Evolutionary conservation across 2,329 filamentous ascomycete genomes (phyloP), one percentile per base, ranked within the genome.

Genomic region (Colletotrichum sidae): DNA sequence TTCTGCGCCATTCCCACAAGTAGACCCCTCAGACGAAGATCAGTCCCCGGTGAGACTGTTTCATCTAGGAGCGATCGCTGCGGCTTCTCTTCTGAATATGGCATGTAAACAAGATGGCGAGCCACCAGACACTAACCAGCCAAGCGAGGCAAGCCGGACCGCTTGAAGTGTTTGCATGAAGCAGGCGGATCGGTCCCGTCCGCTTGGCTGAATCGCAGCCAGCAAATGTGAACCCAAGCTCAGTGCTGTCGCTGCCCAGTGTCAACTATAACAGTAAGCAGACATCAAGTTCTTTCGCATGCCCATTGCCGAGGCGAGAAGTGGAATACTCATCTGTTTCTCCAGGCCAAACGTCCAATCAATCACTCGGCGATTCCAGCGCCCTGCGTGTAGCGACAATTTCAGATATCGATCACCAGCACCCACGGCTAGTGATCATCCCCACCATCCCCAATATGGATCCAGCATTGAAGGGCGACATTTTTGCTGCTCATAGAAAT

Each of bases 41-140:
- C 64, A 67, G 54, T 65, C 50, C 49, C 54, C 54, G 51, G 64
- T 67, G 65, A 67, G 64, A 65, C 59, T 60, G 64, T 67, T 67
- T 67, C 64, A 67, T 51, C 50, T 55, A 34, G 42, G 55, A 67
- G 42, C 49, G 54, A 67, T 67, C 64, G 54, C 54, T 58, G 49
- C 64, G 60, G 64, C 64, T 46, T 51, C 54, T 67, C 11, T 53
- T 65, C 60, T 65, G 15, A 55, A 65, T 58, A 60, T 39, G 64
- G 64, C 51, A 67, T 67, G 64, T 55, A 54, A 25, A 55, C 60
- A 60, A 38, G 50, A 45, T 37, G 49, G 44, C 49, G n/a, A 55
- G 57, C 57, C 25, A 47, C 59, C 47, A 64, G 50, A 67, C 47
- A 54, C 41, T 50, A 46, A 49, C 60, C 60, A 45, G 60, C 60